Evolutionary conservation across 345 rosid species (phyloP).

Genomic region (Adansonia digitata): DNA sequence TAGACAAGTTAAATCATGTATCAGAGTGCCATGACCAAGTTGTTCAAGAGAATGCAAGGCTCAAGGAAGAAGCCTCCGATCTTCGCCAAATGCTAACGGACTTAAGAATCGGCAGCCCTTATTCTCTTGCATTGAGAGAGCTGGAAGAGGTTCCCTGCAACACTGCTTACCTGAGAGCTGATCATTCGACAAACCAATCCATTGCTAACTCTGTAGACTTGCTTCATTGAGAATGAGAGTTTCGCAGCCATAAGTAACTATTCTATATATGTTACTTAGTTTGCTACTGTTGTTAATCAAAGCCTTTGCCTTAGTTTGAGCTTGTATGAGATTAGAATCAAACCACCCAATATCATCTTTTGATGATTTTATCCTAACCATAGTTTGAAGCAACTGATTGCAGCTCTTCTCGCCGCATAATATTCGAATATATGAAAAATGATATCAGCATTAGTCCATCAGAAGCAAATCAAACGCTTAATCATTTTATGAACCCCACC

Average conservation of each 20-base stretch:
- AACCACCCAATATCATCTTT: constrained; percentile 29
- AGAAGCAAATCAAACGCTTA: constrained; percentile 28
- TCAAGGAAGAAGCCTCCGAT: constrained; percentile 74
- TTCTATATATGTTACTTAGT: constrained; percentile 8
- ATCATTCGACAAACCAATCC: constrained; percentile 27
- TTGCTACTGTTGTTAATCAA: constrained; percentile 18
- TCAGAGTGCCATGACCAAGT: constrained; percentile 58
- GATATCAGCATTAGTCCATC: constrained; percentile 35
- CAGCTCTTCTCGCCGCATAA: constrained; percentile 32
- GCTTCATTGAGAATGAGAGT: constrained; percentile 33
- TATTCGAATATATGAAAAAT: constrained; percentile 25
- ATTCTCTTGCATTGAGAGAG: constrained; percentile 37
- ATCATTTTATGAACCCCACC: constrained; percentile 26
- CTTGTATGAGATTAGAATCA: constrained; percentile 20
- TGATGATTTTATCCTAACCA: constrained; percentile 14
- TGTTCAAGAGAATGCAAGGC: constrained; percentile 65
- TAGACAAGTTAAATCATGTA: constrained; percentile 60
- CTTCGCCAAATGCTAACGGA: constrained; percentile 65
- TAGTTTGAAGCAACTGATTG: neutral
- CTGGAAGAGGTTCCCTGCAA: constrained; percentile 48
- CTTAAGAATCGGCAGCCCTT: constrained; percentile 45
- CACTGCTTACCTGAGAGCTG: constrained; percentile 41
- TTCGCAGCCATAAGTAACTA: constrained; percentile 1
- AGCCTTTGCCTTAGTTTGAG: constrained; percentile 11
- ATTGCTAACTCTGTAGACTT: constrained; percentile 35